Base-by-base conservation (phyloP, 2,329 filamentous ascomycete species). In the Aspergillus sergii region DNA sequence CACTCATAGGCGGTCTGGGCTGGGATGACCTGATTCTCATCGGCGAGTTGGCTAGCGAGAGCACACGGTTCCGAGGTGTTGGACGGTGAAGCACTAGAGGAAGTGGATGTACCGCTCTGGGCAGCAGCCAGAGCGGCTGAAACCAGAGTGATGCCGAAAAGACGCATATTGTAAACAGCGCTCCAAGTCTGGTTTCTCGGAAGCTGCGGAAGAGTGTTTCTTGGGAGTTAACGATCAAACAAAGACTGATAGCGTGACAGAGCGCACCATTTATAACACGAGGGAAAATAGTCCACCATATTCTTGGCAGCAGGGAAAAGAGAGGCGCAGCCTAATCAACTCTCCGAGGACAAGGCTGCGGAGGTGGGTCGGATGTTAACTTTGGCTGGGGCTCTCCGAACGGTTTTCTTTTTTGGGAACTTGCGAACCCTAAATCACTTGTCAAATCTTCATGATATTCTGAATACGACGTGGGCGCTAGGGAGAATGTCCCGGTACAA, bases 1-100 rank as follows among this genome's bases (percentile, higher is more conserved):
- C 70, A 72, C 7, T 65, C 63, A 57, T 71, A 62, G 23, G 70
- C 70, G 26, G 64, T 41, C 51, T 70, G 60, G n/a, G 60, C 60
- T 6, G 68, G 51, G 12, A 60, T 19, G 34, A n/a, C 8, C 6
- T 9, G 4, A 16, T 16, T 32, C 19, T 45, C 32, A 9, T 53
- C n/a, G 16, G 46, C 30, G 12, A 60, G n/a, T 43, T 63, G 54
- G 39, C 57, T 57, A 59, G 62, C 64, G 60, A 67, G 30, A 7
- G 57, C 58, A 53, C 61, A 63, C 2, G 61, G 43, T 30, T 57
- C 57, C 4, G 53, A 30, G 26, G 16, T 28, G 28, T 9, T 9
- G 9, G 53, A 57, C 23, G 61, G 19, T 4, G 51, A 39, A 34
- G 28, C n/a, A 32, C 51, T 53, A 32, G 50, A 30, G 19, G 61